A percentile compares a stretch with the other conserved stretches of the same genome.
Conservation (phyloP, 345 rosid species). For the Pistacia atlantica region DNA sequence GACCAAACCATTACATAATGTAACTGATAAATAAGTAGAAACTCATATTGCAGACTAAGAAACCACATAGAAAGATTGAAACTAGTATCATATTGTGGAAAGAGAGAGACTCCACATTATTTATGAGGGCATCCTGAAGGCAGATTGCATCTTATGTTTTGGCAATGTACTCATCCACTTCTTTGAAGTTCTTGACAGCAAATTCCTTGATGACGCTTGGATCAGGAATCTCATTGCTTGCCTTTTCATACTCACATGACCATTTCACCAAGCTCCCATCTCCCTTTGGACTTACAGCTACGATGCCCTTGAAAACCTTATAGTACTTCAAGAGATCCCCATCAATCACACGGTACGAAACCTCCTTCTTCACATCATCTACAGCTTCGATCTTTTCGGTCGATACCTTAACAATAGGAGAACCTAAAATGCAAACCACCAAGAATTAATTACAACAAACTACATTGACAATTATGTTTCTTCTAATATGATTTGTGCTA, state of each 20-base stretch:
- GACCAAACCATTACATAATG: not conserved
- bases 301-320: conserved; percentile 63
- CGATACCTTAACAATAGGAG: conserved; percentile 65
- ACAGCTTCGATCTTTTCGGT: conserved; percentile 74
- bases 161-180: conserved; percentile 61
- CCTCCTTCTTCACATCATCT: conserved; percentile 54
- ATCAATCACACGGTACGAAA: conserved; percentile 60
- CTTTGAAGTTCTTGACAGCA: conserved; percentile 67
- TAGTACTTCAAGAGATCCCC: conserved; percentile 83
- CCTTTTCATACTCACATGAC: conserved; percentile 75
- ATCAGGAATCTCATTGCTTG: conserved; percentile 65
- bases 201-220: conserved; percentile 79
- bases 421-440: conserved; percentile 39
- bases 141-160: conserved; percentile 28
- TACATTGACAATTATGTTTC: not conserved
- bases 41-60: not conserved
- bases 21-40: not conserved
- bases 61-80: not conserved
- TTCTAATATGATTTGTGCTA: not conserved
- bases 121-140: not conserved
- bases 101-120: conserved; percentile 16
- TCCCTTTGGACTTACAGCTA: conserved; percentile 57
- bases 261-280: conserved; percentile 75
- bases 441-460: not conserved
- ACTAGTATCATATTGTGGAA: not conserved